These are phyloP conservation scores for Debaryomyces castellii DNA, from an alignment of 805 yeast genomes.

Conservation along the genomic window DNA sequence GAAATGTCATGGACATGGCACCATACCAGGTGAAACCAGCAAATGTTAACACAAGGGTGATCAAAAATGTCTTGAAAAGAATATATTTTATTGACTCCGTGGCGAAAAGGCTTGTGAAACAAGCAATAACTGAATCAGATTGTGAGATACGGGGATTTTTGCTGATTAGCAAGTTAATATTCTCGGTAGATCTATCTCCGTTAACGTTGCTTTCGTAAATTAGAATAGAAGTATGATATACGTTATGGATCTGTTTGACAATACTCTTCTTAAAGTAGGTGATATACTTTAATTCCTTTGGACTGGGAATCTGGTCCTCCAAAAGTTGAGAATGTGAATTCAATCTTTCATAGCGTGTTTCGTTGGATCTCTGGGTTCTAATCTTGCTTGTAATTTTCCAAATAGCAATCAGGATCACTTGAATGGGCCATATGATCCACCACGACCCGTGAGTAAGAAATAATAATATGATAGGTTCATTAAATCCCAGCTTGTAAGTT, in stretches of 20 bases:
- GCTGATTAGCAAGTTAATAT: constrained; percentile 33
- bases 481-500: constrained; percentile 56
- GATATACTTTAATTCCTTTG: constrained; percentile 13
- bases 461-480: constrained; percentile 69
- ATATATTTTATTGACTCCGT: constrained; percentile 54
- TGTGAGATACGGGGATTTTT: constrained; percentile 36
- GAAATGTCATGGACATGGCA: constrained; percentile 77
- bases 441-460: constrained; percentile 76
- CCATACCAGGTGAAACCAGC: constrained; percentile 88
- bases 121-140: constrained; percentile 29
- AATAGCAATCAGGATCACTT: constrained; percentile 49
- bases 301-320: constrained; percentile 13
- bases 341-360: constrained; percentile 25
- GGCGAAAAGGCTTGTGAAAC: constrained; percentile 33
- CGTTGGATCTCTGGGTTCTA: constrained; percentile 10
- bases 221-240: constrained; percentile 42
- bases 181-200: constrained; percentile 29
- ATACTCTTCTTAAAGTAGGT: constrained; percentile 35
- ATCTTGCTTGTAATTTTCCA: constrained; percentile 40
- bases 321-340: constrained; percentile 29
- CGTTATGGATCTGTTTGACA: constrained; percentile 43
- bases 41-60: constrained; percentile 59
- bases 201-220: constrained; percentile 42
- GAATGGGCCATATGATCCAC: constrained; percentile 72
- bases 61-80: constrained; percentile 37